phyloP scores from a whole-genome alignment of 305 asterid genomes.

The Rubia peregrina region DNA sequence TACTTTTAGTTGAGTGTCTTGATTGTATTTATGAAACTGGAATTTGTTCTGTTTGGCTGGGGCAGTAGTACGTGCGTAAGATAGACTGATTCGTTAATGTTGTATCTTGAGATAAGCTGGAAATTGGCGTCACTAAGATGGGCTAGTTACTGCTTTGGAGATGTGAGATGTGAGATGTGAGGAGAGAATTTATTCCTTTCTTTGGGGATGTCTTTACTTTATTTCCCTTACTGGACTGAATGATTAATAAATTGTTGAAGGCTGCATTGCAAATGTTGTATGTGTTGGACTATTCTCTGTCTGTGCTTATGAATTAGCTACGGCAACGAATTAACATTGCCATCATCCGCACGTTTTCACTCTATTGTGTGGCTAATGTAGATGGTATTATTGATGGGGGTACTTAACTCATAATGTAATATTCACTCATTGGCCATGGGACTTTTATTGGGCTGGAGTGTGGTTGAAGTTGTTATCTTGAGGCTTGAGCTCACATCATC shows the following conservation, averaged over 20 bases:
- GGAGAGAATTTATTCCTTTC: too few relatives aligned
- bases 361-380: background rate
- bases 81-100: background rate
- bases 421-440: background rate
- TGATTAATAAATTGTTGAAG: too few relatives aligned
- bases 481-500: background rate
- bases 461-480: background rate
- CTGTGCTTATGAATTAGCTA: too few relatives aligned
- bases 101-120: too few relatives aligned
- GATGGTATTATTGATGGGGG: background rate
- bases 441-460: background rate
- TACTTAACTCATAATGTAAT: background rate
- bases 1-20: background rate
- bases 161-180: too few relatives aligned
- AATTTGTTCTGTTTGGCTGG: background rate
- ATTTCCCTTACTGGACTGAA: background rate
- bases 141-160: background rate
- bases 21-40: background rate
- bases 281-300: too few relatives aligned
- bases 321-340: too few relatives aligned
- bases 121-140: background rate
- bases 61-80: background rate
- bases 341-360: too few relatives aligned
- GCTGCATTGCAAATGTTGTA: too few relatives aligned
- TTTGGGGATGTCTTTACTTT: background rate